Evolutionary conservation across 1,284 basidiomycete genomes (phyloP).

Genomic region (Ustilago tritici): DNA sequence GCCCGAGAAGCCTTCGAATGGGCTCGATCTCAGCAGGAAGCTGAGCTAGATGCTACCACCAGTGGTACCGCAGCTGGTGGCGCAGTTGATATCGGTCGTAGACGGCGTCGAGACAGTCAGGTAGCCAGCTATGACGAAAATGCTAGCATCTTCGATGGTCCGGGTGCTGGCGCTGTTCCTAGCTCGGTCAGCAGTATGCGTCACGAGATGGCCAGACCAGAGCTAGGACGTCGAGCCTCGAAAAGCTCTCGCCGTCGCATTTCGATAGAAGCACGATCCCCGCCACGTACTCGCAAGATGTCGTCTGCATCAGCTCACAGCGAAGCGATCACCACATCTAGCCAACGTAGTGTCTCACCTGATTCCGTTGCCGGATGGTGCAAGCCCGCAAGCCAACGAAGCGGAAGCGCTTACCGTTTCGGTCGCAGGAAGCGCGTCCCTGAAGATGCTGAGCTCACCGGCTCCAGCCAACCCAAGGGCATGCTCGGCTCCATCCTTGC

Average conservation of each 20-base stretch:
- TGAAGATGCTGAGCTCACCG: slow-evolving; percentile 40
- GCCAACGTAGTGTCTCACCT: slow-evolving; percentile 46
- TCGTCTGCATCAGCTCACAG: slow-evolving; percentile 43
- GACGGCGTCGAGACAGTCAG: slow-evolving; percentile 63
- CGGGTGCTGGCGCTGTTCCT: slow-evolving; percentile 64
- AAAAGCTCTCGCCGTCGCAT: slow-evolving; percentile 57
- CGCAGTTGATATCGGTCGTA: slow-evolving; percentile 27
- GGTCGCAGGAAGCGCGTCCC: slow-evolving; percentile 42
- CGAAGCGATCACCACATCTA: slow-evolving; percentile 43
- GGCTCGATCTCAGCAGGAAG: slow-evolving; percentile 39
- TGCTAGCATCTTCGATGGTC: slow-evolving; percentile 67
- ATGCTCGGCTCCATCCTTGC: slow-evolving; percentile 66
- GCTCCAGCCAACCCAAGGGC: slow-evolving; percentile 47
- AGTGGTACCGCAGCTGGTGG: slow-evolving; percentile 9
- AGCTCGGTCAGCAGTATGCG: slow-evolving; percentile 62
- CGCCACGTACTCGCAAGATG: slow-evolving; percentile 43
- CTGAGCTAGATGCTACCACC: slow-evolving; percentile 28
- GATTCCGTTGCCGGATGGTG: slow-evolving; percentile 42
- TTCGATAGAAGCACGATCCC: slow-evolving; percentile 58
- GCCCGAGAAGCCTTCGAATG: slow-evolving; percentile 60
- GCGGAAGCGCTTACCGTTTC: slow-evolving; percentile 52
- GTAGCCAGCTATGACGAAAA: slow-evolving; percentile 66
- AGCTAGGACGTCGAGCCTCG: slow-evolving; percentile 55
- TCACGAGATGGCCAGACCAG: slow-evolving; percentile 54
- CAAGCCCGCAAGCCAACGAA: slow-evolving; percentile 53